Evolutionary conservation across 306 rosid genomes (phyloP).

Genomic region (Begonia peltatifolia): DNA sequence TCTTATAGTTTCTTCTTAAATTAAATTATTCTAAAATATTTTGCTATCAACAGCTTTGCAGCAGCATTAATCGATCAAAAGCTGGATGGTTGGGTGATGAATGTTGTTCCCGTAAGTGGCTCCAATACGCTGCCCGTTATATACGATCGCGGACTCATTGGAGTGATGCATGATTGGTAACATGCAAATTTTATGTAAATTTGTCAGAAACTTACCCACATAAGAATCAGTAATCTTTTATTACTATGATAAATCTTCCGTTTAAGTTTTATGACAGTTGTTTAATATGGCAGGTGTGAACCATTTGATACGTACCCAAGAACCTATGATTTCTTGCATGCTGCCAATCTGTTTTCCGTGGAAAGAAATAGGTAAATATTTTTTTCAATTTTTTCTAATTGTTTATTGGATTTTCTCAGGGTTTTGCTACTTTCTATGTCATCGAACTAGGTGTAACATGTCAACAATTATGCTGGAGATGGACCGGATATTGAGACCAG

Average conservation of each 20-base stretch:
- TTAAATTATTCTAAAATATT: slow-evolving; percentile 11
- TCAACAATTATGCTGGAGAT: slow-evolving; percentile 93
- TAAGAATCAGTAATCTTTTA: too few species aligned
- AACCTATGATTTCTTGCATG: slow-evolving; percentile 88
- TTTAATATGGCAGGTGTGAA: slow-evolving; percentile 57
- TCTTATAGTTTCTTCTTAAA: slow-evolving; percentile 3
- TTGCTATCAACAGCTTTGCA: slow-evolving; percentile 60
- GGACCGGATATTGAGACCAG: slow-evolving; percentile 90
- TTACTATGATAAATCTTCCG: too few species aligned
- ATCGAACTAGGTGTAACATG: slow-evolving; percentile 47
- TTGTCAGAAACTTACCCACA: too few species aligned
- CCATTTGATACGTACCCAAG: slow-evolving; percentile 95
- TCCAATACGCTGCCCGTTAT: slow-evolving; percentile 90
- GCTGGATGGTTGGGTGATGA: slow-evolving; percentile 80
- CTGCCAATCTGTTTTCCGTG: slow-evolving; percentile 57
- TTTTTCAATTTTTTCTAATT: slow-evolving; percentile 1
- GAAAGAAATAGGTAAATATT: slow-evolving; percentile 69
- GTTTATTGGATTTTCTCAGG: not conserved
- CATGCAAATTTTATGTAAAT: too few species aligned
- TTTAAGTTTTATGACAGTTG: not conserved
- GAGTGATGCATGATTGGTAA: slow-evolving; percentile 96
- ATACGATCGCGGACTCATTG: slow-evolving; percentile 88
- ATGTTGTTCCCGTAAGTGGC: slow-evolving; percentile 87
- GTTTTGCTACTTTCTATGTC: too few species aligned
- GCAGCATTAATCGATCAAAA: slow-evolving; percentile 50